These are phyloP conservation scores for Kodamaea restingae DNA, from an alignment of 805 yeast species.

Conservation along the genomic window DNA sequence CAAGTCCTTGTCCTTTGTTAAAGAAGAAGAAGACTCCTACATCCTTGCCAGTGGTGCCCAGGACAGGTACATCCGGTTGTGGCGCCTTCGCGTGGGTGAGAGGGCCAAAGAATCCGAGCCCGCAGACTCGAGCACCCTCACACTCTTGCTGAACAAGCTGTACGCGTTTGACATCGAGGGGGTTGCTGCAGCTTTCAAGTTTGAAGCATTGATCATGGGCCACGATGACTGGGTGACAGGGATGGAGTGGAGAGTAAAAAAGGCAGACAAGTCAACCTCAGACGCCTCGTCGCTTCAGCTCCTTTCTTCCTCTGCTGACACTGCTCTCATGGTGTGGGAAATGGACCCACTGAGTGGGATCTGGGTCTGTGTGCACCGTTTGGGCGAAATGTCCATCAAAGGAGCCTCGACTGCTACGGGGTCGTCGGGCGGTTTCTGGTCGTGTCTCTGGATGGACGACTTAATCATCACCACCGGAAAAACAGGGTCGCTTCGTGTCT, in stretches of 20 bases:
- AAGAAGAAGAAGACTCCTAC: slow-evolving; percentile 47
- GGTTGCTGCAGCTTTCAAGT: slow-evolving; percentile 54
- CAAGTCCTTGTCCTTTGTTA: slow-evolving; percentile 61
- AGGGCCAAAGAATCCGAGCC: slow-evolving; percentile 46
- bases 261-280: slow-evolving; percentile 1
- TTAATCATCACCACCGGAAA: slow-evolving; percentile 75
- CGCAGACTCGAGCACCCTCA: slow-evolving; percentile 44
- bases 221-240: slow-evolving; percentile 97
- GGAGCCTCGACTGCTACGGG: slow-evolving; percentile 99
- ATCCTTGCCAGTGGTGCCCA: slow-evolving; percentile 87
- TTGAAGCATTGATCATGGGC: slow-evolving; percentile 94
- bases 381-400: slow-evolving; percentile 90
- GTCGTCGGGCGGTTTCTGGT: slow-evolving; percentile 68
- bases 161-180: slow-evolving; percentile 48
- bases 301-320: slow-evolving; percentile 86
- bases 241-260: slow-evolving; percentile 62
- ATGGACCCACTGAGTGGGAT: slow-evolving; percentile 83
- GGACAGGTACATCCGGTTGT: slow-evolving; percentile 85
- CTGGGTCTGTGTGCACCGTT: slow-evolving; percentile 76
- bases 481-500: slow-evolving; percentile 88
- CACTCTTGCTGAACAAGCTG: slow-evolving; percentile 66
- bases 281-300: slow-evolving; percentile 37
- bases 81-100: slow-evolving; percentile 67
- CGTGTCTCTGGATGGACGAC: slow-evolving; percentile 60
- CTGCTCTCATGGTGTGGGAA: slow-evolving; percentile 90